Evolutionary conservation across 1,284 basidiomycete species (phyloP), one percentile per base, ranked within the genome.

Genomic region (Ceratobasidium theobromae): DNA sequence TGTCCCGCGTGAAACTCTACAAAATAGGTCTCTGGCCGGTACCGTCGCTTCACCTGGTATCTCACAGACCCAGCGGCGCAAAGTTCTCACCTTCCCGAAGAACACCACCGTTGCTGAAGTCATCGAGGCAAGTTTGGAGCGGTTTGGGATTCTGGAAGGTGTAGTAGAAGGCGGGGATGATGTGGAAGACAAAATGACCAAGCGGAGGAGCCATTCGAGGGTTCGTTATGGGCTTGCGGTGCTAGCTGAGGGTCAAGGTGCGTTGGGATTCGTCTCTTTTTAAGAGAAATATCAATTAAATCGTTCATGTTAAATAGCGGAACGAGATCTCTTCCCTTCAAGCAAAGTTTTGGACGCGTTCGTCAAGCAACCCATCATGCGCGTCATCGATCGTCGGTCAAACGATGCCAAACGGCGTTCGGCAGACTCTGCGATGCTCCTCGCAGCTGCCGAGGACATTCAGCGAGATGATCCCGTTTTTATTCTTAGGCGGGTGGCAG

Each of bases 151-250:
- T 54, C 78, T 85, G 33, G 96, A 98, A 45, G 96, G 95, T 18
- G 93, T 99, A 1, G 95, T 98, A 0, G 95, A 98, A 74, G 96
- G 96, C 1, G 95, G 95, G 0, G 96, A 99, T 75, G 95, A 98
- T 72, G 86, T 98, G 0, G 96, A 98, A 76, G 94, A 96, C 73
- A 94, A 95, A 75, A 78, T 87, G 45, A 83, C 86, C 12, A 92
- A 93, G 76, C 81, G 93, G 65, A 82, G 88, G 68, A 95, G 92
- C 75, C 81, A 84, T 18, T 77, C 84, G 1, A 82, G 91, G 52
- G 89, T 96, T 45, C 82, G 93, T 53, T 98, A 98, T 75, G 84
- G 84, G 16, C 78, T 98, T 53, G 81, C 83, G 14, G 82, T 86
- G 21, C 79, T 81, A 70, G 72, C 80, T 18, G 82, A 82, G 67